These are phyloP conservation scores for Neonectria sp. DNA, from an alignment of 2,329 filamentous ascomycete species.

Conservation along the genomic window DNA sequence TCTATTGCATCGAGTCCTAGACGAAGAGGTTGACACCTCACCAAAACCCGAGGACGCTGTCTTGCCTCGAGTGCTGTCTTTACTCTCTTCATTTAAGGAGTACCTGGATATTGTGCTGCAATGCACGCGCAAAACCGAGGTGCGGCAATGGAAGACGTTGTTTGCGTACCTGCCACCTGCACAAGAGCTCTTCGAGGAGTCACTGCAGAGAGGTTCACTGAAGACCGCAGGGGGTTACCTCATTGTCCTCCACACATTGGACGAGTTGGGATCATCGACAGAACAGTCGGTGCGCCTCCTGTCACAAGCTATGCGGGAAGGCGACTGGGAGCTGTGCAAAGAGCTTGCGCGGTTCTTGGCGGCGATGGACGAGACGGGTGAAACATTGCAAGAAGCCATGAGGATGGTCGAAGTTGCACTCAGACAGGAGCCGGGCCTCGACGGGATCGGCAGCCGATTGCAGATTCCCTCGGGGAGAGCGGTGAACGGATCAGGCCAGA, in stretches of 20 bases:
- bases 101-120: constrained; percentile 97
- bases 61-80: constrained; percentile 74
- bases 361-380: constrained; percentile 89
- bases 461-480: constrained; percentile 50
- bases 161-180: constrained; percentile 93
- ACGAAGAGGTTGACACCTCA: constrained; percentile 88
- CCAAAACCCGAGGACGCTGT: constrained; percentile 75
- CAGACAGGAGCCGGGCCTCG: constrained; percentile 49
- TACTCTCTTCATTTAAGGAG: constrained; percentile 81
- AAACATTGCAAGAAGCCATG: constrained; percentile 82
- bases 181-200: constrained; percentile 93
- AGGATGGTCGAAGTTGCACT: constrained; percentile 67
- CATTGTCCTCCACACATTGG: constrained; percentile 90
- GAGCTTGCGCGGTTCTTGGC: constrained; percentile 96
- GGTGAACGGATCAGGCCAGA: constrained; percentile 50
- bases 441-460: constrained; percentile 49
- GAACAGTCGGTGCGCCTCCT: constrained; percentile 88
- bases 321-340: constrained; percentile 96
- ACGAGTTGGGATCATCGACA: constrained; percentile 77
- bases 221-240: constrained; percentile 98
- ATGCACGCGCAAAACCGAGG: constrained; percentile 96
- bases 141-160: constrained; percentile 93
- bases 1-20: constrained; percentile 91
- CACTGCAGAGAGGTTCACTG: constrained; percentile 84
- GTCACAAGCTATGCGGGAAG: constrained; percentile 83